Conservation (phyloP, 1,139 yeast genomes). For the Blastobotrys persicus region DNA sequence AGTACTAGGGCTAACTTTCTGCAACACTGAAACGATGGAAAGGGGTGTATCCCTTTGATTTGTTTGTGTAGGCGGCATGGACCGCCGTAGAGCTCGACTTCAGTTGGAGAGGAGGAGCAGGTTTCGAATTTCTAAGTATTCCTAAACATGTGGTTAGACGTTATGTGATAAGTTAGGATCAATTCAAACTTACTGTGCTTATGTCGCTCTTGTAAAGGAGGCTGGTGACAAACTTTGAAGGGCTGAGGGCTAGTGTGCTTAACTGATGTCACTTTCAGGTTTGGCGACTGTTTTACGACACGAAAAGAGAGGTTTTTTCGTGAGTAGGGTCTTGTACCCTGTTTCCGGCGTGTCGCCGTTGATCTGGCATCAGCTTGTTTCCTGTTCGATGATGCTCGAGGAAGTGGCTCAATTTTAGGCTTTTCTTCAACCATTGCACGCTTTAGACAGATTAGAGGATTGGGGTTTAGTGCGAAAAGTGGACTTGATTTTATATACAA, state of each 20-base stretch:
- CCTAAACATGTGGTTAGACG: background rate
- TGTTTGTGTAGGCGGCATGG: background rate
- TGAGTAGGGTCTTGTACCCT: background rate
- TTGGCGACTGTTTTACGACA: slow-evolving; percentile 4
- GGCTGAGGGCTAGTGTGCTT: background rate
- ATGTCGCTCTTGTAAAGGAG: too few species aligned
- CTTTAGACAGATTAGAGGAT: too few species aligned
- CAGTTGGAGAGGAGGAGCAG: background rate
- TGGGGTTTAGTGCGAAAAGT: too few species aligned
- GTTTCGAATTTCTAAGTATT: background rate
- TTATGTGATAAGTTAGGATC: background rate
- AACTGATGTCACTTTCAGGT: background rate
- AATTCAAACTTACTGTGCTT: background rate
- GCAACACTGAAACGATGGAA: background rate
- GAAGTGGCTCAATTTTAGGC: too few species aligned
- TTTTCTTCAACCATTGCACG: too few species aligned
- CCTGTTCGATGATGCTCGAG: too few species aligned
- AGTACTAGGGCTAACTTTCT: too few species aligned
- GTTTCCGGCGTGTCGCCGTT: too few species aligned
- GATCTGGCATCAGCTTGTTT: too few species aligned
- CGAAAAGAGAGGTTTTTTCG: background rate
- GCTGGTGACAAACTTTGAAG: slow-evolving; percentile 2
- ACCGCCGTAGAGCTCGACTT: background rate
- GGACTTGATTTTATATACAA: too few species aligned
- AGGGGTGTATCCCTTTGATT: background rate